Evolutionary conservation across 441 rosid species (phyloP).

Genomic region (Macaranga tanarius): DNA sequence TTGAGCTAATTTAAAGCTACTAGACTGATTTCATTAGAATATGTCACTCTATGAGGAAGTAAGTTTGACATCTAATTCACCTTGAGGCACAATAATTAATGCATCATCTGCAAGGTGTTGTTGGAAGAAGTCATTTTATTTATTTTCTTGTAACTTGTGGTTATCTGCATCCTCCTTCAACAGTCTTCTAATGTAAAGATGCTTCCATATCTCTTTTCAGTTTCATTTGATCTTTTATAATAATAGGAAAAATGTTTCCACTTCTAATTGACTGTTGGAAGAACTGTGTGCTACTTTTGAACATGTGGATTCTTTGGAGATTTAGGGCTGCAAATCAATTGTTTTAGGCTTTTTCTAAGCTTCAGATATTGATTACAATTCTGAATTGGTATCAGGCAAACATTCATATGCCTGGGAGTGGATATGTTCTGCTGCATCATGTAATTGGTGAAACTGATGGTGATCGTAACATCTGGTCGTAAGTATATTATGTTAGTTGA

Average conservation of each 20-base stretch:
- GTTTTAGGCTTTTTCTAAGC: too few relatives aligned
- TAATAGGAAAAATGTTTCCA: neutral
- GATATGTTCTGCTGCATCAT: conserved; percentile 94
- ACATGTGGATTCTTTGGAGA: neutral
- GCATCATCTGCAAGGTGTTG: too few relatives aligned
- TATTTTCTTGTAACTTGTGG: too few relatives aligned
- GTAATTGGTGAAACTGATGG: conserved; percentile 95
- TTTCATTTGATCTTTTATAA: neutral
- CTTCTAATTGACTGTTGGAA: neutral
- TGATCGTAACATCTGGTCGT: conserved; percentile 83
- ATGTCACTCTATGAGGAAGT: too few relatives aligned
- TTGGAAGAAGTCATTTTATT: too few relatives aligned
- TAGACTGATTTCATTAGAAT: too few relatives aligned
- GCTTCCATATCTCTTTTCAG: neutral
- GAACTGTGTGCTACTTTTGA: neutral
- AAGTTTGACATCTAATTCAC: too few relatives aligned
- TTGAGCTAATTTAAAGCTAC: too few relatives aligned
- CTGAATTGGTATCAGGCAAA: conserved; percentile 43
- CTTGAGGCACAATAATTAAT: too few relatives aligned
- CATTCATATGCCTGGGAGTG: conserved; percentile 77
- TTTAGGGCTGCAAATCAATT: neutral
- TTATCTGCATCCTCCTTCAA: too few relatives aligned
- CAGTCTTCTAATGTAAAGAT: neutral
- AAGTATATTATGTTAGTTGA: conserved; percentile 39
- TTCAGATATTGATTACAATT: conserved; percentile 12